Conservation (phyloP, 202 grass and related monocot species). For the Brachypodium distachyon region DNA sequence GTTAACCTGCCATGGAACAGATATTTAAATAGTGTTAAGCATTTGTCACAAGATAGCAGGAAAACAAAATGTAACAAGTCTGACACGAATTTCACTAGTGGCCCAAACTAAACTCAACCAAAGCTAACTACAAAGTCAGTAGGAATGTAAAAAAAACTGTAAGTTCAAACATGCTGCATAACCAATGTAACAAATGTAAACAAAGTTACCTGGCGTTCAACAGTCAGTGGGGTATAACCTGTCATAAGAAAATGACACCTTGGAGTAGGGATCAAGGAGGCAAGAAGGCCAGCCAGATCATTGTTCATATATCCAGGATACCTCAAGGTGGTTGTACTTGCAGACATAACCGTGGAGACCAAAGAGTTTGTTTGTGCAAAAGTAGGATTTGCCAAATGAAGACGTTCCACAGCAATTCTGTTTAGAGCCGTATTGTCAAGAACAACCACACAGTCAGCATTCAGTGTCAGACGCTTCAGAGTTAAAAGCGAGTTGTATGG, state of each 20-base stretch:
- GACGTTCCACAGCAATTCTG: conserved; percentile 92
- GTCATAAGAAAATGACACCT: conserved; percentile 99
- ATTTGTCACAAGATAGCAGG: not conserved
- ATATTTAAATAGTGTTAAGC: conserved; percentile 22
- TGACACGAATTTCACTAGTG: not conserved
- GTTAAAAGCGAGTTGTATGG: conserved; percentile 97
- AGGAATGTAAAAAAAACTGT: not conserved
- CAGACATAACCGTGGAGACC: conserved; percentile 99
- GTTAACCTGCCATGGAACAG: conserved; percentile 58
- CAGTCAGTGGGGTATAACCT: conserved; percentile 93
- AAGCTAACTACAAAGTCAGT: not conserved
- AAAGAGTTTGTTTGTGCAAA: conserved; percentile 98
- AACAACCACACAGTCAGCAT: conserved; percentile 97
- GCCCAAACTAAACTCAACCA: conserved; percentile 14
- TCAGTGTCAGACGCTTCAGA: conserved; percentile 80
- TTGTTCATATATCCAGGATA: conserved; percentile 99
- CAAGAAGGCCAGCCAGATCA: conserved; percentile 95
- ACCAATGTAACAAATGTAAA: conserved; percentile 6
- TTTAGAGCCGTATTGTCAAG: conserved; percentile 98
- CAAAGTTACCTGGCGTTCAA: conserved; percentile 89
- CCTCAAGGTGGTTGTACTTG: conserved; percentile 93
- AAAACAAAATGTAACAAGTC: not conserved
- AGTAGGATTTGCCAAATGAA: conserved; percentile 92
- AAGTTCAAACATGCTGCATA: conserved; percentile 5
- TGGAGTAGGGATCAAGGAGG: conserved; percentile 89